Percentiles rank a stretch among this genome's conserved stretches.
phyloP scores from a whole-genome alignment of 805 yeast genomes.

The Maudiozyma pseudohumilis region DNA sequence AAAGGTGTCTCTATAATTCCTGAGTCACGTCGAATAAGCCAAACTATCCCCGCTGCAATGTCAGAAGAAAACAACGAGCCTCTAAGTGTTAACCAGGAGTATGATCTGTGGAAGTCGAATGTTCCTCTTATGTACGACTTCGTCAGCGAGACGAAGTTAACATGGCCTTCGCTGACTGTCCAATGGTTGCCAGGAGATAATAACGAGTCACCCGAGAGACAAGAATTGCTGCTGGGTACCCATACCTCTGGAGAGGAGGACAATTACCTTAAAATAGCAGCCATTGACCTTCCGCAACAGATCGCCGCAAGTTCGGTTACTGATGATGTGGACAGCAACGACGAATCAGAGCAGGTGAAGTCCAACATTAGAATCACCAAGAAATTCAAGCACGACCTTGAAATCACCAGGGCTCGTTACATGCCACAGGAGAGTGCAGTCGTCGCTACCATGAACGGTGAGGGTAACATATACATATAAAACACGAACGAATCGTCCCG shows the following conservation, averaged over 20 bases:
- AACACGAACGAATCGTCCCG: conserved; percentile 28
- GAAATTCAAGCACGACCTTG: conserved; percentile 52
- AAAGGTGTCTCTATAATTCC: too few relatives aligned
- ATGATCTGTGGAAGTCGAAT: conserved; percentile 70
- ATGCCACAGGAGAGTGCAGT: conserved; percentile 50
- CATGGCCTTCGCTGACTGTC: conserved; percentile 75
- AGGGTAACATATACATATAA: conserved; percentile 51
- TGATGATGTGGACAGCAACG: conserved; percentile 11
- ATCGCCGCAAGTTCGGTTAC: neutral
- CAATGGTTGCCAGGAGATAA: conserved; percentile 55
- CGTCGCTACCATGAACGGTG: conserved; percentile 60
- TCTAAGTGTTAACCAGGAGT: conserved; percentile 41
- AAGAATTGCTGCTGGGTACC: conserved; percentile 56
- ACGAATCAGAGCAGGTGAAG: conserved; percentile 11
- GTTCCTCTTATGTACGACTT: conserved; percentile 77
- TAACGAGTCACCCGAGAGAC: conserved; percentile 24
- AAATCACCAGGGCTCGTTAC: conserved; percentile 62
- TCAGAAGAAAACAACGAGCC: conserved; percentile 3
- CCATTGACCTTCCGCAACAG: conserved; percentile 44
- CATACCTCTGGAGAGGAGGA: conserved; percentile 63
- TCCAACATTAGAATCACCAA: conserved; percentile 51
- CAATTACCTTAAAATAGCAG: conserved; percentile 56
- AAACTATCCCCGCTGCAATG: neutral
- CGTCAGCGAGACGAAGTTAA: conserved; percentile 66
- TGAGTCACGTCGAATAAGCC: too few relatives aligned